phyloP scores from a whole-genome alignment of 2,329 filamentous ascomycete species.

The Trichoderma hamatum region DNA sequence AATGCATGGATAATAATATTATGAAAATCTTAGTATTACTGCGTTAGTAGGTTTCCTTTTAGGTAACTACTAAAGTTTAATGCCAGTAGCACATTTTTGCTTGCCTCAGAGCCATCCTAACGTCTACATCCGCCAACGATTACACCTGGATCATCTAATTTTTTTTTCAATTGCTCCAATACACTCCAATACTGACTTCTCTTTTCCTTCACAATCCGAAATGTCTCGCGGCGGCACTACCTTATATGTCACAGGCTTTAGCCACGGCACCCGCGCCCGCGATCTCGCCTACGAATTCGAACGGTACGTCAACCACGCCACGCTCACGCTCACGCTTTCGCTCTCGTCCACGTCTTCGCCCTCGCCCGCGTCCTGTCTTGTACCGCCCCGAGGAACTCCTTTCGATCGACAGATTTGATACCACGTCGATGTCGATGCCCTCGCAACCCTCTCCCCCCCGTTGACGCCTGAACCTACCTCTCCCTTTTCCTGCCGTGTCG shows the following conservation, averaged over 20 bases:
- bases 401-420: slow-evolving; percentile 35
- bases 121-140: background rate
- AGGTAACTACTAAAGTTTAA: background rate
- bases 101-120: background rate
- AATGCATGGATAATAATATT: background rate
- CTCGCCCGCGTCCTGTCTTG: slow-evolving; percentile 40
- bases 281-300: slow-evolving; percentile 99
- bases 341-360: slow-evolving; percentile 44
- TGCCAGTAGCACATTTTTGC: background rate
- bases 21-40: background rate
- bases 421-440: slow-evolving; percentile 28
- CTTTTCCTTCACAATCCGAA: slow-evolving; percentile 34
- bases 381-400: slow-evolving; percentile 35
- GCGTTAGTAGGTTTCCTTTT: background rate
- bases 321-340: slow-evolving; percentile 32
- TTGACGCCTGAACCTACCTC: slow-evolving; percentile 28
- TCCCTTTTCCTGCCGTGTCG: slow-evolving; percentile 31
- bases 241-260: slow-evolving; percentile 98
- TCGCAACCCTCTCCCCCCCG: slow-evolving; percentile 34
- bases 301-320: slow-evolving; percentile 81
- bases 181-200: background rate
- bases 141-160: background rate
- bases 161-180: background rate
- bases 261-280: slow-evolving; percentile 96
- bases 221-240: slow-evolving; percentile 96